Percentiles rank a stretch among this genome's conserved stretches.
Conservation (phyloP, 257 asterid genomes). For the Nemophila menziesii region DNA sequence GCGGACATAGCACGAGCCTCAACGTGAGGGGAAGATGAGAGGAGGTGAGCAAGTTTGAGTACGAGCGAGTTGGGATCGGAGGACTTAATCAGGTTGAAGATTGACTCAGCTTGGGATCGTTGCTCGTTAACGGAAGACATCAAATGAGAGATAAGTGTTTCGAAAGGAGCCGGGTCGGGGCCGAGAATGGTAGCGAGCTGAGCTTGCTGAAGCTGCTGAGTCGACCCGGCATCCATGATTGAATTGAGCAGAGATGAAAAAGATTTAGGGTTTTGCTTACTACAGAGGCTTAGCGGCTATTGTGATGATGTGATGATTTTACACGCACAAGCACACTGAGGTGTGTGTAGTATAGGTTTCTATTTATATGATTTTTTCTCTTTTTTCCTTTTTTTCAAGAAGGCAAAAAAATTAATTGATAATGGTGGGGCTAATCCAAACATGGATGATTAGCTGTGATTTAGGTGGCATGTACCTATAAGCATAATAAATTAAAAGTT, state of each 20-base stretch:
- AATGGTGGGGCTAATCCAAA: conserved; percentile 2
- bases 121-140: conserved; percentile 64
- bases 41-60: conserved; percentile 56
- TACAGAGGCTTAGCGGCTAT: too few relatives aligned
- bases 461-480: neutral
- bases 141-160: conserved; percentile 45
- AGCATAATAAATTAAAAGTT: neutral
- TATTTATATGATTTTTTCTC: neutral
- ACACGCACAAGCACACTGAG: neutral
- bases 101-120: conserved; percentile 74
- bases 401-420: too few relatives aligned
- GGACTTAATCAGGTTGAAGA: conserved; percentile 70
- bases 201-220: conserved; percentile 47
- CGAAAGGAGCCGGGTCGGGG: conserved; percentile 61
- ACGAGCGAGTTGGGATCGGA: conserved; percentile 73
- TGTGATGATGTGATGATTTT: conserved; percentile 2
- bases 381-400: neutral
- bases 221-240: conserved; percentile 43
- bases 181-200: conserved; percentile 50
- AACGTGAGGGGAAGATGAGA: conserved; percentile 35
- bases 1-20: conserved; percentile 1
- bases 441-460: conserved; percentile 2
- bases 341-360: neutral
- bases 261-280: neutral
- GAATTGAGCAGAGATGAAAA: neutral